Percentiles rank a stretch among this genome's conserved stretches.
These are phyloP conservation scores for Vicia villosa DNA, from an alignment of 306 rosid genomes.

Conservation along the genomic window DNA sequence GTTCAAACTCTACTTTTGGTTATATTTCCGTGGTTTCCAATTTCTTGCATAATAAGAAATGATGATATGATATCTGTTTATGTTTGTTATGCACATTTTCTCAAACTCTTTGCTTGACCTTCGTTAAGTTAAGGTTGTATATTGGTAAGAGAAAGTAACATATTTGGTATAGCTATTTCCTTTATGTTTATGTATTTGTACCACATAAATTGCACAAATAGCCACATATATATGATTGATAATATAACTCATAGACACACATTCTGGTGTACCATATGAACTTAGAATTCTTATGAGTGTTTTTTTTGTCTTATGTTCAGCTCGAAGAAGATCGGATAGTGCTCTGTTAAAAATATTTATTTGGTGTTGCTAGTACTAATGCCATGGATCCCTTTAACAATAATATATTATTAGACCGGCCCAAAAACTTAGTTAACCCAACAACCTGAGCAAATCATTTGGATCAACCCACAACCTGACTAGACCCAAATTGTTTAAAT, in stretches of 20 bases:
- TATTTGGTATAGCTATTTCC: constrained; percentile 21
- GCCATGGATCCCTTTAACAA: too few species aligned
- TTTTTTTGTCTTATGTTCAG: constrained; percentile 41
- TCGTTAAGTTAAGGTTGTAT: too few species aligned
- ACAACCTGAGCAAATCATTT: too few species aligned
- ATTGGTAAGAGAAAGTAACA: background rate
- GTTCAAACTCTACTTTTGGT: constrained; percentile 12
- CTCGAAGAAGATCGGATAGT: constrained; percentile 68
- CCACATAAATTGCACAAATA: background rate
- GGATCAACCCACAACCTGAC: too few species aligned
- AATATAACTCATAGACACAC: background rate
- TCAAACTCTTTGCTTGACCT: too few species aligned
- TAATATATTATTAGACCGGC: too few species aligned
- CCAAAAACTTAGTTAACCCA: too few species aligned
- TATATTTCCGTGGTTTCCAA: constrained; percentile 1
- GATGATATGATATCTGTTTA: background rate
- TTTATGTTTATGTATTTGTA: background rate
- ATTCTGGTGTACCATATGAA: background rate
- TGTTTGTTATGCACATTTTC: background rate
- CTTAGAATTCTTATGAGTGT: constrained; percentile 5
- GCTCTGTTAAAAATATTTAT: constrained; percentile 58
- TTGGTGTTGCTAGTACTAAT: constrained; percentile 48
- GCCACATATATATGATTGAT: background rate
- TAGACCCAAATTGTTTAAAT: too few species aligned
- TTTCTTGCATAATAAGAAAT: constrained; percentile 6